Percentiles rank a stretch among this genome's conserved stretches.
Evolutionary conservation across 2,329 filamentous ascomycete species (phyloP).

Genomic region (Hypoxylon sp.): DNA sequence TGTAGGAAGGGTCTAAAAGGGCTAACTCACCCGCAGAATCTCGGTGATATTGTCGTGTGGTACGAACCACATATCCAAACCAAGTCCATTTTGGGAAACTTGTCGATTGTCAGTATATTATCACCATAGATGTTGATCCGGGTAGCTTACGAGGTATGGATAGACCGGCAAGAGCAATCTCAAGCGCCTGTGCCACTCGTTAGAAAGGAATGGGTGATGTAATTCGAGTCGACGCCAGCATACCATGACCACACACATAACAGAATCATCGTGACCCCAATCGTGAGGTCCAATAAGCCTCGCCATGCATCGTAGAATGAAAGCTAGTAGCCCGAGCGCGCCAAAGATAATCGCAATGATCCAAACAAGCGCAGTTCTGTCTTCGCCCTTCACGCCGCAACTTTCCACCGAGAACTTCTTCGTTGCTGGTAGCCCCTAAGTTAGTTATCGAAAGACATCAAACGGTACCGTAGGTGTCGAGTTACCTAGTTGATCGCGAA

Average conservation of each 20-base stretch:
- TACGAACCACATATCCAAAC: conserved; percentile 62
- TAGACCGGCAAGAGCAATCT: conserved; percentile 45
- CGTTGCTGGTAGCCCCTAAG: conserved; percentile 44
- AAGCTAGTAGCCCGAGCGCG: conserved; percentile 51
- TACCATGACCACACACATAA: conserved; percentile 52
- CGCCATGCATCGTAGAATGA: conserved; percentile 51
- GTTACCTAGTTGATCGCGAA: conserved; percentile 49
- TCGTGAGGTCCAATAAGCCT: conserved; percentile 49
- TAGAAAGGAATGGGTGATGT: conserved; percentile 14
- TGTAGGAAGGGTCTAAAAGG: background rate
- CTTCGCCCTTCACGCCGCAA: conserved; percentile 49
- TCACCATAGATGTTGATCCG: background rate
- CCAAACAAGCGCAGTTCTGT: conserved; percentile 49
- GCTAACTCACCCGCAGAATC: conserved; percentile 56
- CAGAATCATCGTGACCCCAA: conserved; percentile 54
- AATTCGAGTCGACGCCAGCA: background rate
- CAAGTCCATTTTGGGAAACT: conserved; percentile 59
- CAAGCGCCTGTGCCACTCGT: conserved; percentile 40
- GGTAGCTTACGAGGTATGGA: conserved; percentile 50
- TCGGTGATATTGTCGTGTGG: conserved; percentile 59
- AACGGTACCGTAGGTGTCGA: background rate
- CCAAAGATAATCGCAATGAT: conserved; percentile 51
- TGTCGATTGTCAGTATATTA: conserved; percentile 18
- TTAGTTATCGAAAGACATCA: conserved; percentile 5
- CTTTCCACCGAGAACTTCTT: conserved; percentile 51